A percentile compares a stretch with the other conserved stretches of the same genome.
phyloP scores from a whole-genome alignment of 2,329 filamentous ascomycete species.

The Dryadomyces quercus-mongolicae region DNA sequence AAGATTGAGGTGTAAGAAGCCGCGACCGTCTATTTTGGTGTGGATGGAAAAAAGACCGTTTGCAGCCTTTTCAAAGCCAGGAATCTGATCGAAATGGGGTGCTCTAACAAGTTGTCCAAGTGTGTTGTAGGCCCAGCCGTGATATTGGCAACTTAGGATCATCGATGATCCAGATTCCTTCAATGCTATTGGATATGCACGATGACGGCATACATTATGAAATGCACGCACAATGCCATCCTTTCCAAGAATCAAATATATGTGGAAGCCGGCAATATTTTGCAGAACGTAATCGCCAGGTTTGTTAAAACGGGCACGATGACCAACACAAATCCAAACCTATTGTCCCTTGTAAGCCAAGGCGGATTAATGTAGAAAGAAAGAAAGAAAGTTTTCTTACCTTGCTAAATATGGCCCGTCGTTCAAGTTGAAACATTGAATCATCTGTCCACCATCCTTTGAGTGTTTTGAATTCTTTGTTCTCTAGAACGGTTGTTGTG shows the following conservation, averaged over 20 bases:
- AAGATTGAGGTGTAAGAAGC: conserved; percentile 2
- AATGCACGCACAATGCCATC: conserved; percentile 1
- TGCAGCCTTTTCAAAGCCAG: not conserved
- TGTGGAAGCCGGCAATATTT: conserved; percentile 1
- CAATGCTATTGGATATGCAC: not conserved
- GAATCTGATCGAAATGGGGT: conserved; percentile 2
- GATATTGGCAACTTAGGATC: conserved; percentile 3
- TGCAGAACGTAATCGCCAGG: conserved; percentile 2
- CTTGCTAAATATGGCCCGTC: conserved; percentile 4
- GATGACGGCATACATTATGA: conserved; percentile 6
- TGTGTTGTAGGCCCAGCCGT: conserved; percentile 6
- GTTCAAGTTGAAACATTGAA: conserved; percentile 1
- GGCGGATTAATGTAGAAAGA: not conserved
- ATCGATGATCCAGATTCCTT: not conserved
- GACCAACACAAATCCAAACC: conserved; percentile 3
- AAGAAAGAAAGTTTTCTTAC: too few species aligned
- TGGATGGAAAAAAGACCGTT: not conserved
- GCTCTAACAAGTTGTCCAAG: conserved; percentile 1
- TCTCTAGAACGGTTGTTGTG: not conserved
- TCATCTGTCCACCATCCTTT: not conserved
- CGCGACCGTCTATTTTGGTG: not conserved
- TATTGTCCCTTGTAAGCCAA: not conserved
- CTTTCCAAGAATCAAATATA: conserved; percentile 2
- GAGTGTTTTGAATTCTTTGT: not conserved
- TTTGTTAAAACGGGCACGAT: not conserved